Evolutionary conservation across 1,139 yeast species (phyloP).

Genomic region (Sugiyamaella pinicola): DNA sequence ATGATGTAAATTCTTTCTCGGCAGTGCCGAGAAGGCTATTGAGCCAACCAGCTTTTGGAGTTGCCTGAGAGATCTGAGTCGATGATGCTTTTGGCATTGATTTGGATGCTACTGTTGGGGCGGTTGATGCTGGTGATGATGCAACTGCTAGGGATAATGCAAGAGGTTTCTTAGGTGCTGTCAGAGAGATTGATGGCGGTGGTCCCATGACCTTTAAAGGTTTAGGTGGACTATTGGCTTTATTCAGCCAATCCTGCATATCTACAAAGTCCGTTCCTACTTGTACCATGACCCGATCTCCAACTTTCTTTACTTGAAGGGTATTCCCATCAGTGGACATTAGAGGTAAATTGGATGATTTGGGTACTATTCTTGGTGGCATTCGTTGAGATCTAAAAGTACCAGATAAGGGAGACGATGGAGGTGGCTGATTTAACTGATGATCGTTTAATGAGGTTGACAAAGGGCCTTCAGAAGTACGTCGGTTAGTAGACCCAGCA

Average conservation of each 20-base stretch:
- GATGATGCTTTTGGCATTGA: background rate
- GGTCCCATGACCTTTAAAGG: background rate
- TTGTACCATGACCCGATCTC: slow-evolving; percentile 39
- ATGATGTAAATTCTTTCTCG: slow-evolving; percentile 19
- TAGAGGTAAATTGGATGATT: background rate
- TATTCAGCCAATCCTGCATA: slow-evolving; percentile 42
- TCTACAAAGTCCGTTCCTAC: slow-evolving; percentile 35
- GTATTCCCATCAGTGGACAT: slow-evolving; percentile 12
- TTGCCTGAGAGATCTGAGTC: background rate
- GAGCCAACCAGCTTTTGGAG: slow-evolving; percentile 14
- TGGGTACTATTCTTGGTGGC: background rate
- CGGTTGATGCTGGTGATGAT: background rate
- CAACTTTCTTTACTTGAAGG: slow-evolving; percentile 37
- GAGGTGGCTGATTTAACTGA: slow-evolving; percentile 10
- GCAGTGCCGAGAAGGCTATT: slow-evolving; percentile 19
- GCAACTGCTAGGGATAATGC: background rate
- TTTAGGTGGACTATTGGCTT: slow-evolving; percentile 13
- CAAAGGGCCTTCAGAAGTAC: background rate
- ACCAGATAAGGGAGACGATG: slow-evolving; percentile 10
- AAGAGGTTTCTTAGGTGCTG: background rate
- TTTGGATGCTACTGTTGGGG: background rate
- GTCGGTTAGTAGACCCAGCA: background rate
- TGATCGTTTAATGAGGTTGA: slow-evolving; percentile 7
- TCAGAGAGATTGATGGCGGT: background rate
- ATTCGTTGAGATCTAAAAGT: background rate